These are phyloP conservation scores for Lentinula boryana DNA, from an alignment of 768 basidiomycete genomes.

Conservation along the genomic window DNA sequence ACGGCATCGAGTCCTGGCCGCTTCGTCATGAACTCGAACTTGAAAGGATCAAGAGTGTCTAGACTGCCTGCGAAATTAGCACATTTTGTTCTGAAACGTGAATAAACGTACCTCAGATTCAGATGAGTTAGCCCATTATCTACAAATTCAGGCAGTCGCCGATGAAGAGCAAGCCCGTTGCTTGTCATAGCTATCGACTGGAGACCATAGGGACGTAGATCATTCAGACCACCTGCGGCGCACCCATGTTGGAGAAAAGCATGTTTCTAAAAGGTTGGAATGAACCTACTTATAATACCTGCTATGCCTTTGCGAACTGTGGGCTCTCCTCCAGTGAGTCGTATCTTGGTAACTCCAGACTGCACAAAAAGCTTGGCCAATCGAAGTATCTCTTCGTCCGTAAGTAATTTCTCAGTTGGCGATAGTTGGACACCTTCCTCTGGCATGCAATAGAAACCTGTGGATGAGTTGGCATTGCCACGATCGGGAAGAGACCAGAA, in stretches of 20 bases:
- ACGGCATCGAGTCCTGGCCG: conserved; percentile 74
- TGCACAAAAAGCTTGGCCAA: conserved; percentile 73
- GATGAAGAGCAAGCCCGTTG: conserved; percentile 73
- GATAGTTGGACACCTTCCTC: conserved; percentile 72
- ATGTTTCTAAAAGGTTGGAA: background rate
- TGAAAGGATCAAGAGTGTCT: conserved; percentile 82
- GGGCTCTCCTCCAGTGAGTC: conserved; percentile 86
- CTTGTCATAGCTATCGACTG: conserved; percentile 80
- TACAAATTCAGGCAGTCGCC: conserved; percentile 64
- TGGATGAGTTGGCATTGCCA: conserved; percentile 3
- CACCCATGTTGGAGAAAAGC: conserved; percentile 5
- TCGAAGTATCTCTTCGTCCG: conserved; percentile 70
- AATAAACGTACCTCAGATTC: conserved; percentile 45
- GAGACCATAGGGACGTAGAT: conserved; percentile 55
- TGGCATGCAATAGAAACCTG: conserved; percentile 93
- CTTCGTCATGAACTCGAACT: conserved; percentile 84
- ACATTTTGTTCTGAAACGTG: background rate
- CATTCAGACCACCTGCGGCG: conserved; percentile 49
- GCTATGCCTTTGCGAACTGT: conserved; percentile 72
- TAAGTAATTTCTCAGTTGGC: conserved; percentile 61
- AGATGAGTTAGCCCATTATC: conserved; percentile 74
- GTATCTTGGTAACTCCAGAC: conserved; percentile 81
- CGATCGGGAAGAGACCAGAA: background rate
- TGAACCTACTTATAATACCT: conserved; percentile 57
- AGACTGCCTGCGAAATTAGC: conserved; percentile 36